Evolutionary conservation across 2,329 filamentous ascomycete genomes (phyloP), one percentile per base, ranked within the genome.

Genomic region (Fonsecaea pugnacius): DNA sequence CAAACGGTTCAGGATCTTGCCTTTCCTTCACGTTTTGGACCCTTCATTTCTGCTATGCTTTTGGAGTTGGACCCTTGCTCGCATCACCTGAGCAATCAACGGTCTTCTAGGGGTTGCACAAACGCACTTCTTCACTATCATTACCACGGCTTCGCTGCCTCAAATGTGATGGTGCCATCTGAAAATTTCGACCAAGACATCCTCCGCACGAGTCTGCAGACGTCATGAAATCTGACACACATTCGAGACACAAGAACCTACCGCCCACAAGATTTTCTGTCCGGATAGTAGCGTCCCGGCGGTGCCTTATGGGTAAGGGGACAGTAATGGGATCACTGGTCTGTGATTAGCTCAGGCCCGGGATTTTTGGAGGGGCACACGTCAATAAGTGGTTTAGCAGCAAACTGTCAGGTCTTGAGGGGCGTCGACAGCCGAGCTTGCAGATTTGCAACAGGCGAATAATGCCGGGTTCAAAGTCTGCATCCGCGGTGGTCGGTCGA

Each of bases 401-500:
- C 18, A 48, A 10, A 12, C 10, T 24, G 21, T 24, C 18, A 48
- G 10, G 4, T 24, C 18, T 24, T 24, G 43, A 27, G 43, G 7
- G 27, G 18, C 2, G 18, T 24, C 43, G 18, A 48, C 18, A 48
- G 30, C 21, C 33, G 16, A 40, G n/a, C 21, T 24, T 38, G n/a
- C 24, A 38, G n/a, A 35, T 18, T 43, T 38, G 38, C 35, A 58
- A 40, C 18, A 33, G 10, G 36, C 38, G 10, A n/a, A 33, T 33
- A 14, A 9, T 24, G 27, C 55, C 55, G 33, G 30, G 16, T 21
- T 46, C 30, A 21, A 50, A 59, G 43, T 51, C 27, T 48, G 30
- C 35, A 33, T 56, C 46, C 48, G 33, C 18, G 60, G 24, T 30
- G 16, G 56, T 46, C 59, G 51, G 59, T 7, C 59, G 46, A 36